A percentile compares a stretch with the other conserved stretches of the same genome.
phyloP scores from a whole-genome alignment of 176 grass and related monocot species.

The Puccinellia tenuiflora region DNA sequence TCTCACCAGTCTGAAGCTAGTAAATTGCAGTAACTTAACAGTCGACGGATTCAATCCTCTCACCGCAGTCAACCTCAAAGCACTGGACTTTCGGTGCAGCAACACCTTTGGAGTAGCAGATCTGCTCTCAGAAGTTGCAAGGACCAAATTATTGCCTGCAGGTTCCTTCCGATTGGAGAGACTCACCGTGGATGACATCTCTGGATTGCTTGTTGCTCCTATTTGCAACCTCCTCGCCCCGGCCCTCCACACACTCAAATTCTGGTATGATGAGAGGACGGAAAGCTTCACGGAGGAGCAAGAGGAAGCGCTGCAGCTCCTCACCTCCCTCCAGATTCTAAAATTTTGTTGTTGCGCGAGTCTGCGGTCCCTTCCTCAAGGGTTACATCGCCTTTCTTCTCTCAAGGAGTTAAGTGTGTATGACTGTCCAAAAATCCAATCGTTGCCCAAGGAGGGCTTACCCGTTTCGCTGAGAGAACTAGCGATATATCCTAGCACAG shows the following conservation, averaged over 20 bases:
- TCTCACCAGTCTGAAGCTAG: neutral
- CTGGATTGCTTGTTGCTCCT: neutral
- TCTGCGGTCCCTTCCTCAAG: neutral
- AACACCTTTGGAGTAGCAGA: neutral
- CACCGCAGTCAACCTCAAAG: neutral
- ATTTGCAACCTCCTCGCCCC: neutral
- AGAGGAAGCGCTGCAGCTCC: neutral
- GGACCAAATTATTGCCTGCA: neutral
- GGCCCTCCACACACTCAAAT: neutral
- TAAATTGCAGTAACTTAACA: neutral
- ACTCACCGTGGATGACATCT: neutral
- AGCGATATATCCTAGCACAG: too few species aligned
- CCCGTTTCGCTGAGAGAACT: too few species aligned
- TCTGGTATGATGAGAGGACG: neutral
- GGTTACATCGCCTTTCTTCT: neutral
- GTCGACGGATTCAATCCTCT: neutral
- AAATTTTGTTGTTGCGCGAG: neutral
- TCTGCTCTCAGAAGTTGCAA: neutral
- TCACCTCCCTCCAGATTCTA: neutral
- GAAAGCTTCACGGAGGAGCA: neutral
- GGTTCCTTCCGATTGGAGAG: neutral
- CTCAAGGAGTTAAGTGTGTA: neutral
- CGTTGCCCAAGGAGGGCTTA: neutral
- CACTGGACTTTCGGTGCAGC: accelerated
- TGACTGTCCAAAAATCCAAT: neutral